Evolutionary conservation across 352 stramenopile genomes (phyloP).

Genomic region (Globisporangium alternatum): DNA sequence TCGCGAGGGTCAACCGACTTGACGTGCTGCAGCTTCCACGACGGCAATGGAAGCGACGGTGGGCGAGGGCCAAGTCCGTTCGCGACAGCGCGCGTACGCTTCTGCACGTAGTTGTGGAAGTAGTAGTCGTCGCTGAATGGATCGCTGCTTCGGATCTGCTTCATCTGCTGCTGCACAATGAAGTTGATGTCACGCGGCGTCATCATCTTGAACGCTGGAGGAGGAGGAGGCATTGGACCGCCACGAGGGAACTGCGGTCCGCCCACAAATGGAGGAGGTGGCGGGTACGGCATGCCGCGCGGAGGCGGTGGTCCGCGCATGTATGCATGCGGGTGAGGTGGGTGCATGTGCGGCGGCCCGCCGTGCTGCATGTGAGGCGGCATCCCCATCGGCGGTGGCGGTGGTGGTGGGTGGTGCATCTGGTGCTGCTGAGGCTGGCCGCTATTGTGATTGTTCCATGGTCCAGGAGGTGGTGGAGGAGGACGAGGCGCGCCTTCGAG

Average conservation of each 20-base stretch:
- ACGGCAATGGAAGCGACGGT: conserved; percentile 49
- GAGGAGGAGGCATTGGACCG: conserved; percentile 34
- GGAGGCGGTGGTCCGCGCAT: conserved; percentile 37
- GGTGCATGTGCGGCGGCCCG: conserved; percentile 32
- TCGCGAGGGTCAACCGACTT: conserved; percentile 69
- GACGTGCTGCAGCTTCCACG: conserved; percentile 83
- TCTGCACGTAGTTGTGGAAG: conserved; percentile 84
- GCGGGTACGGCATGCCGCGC: conserved; percentile 32
- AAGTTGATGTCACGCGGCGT: conserved; percentile 82
- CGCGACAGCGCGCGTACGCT: conserved; percentile 41
- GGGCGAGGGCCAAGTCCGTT: conserved; percentile 27
- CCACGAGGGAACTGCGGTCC: conserved; percentile 23
- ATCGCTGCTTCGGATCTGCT: conserved; percentile 82
- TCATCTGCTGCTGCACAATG: conserved; percentile 83
- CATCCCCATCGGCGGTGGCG: conserved; percentile 20
- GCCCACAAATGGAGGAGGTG: conserved; percentile 15
- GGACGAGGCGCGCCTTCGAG: background rate
- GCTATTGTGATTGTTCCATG: conserved; percentile 29
- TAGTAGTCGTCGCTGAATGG: conserved; percentile 90
- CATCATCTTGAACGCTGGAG: conserved; percentile 81
- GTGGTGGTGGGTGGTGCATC: conserved; percentile 7
- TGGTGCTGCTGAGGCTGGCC: conserved; percentile 22
- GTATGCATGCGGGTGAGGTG: conserved; percentile 27
- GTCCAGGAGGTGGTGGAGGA: conserved; percentile 22
- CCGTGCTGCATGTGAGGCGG: conserved; percentile 31